A percentile compares a stretch with the other conserved stretches of the same genome.
These are phyloP conservation scores for Nigrograna mackinnonii DNA, from an alignment of 2,329 filamentous ascomycete species.

Conservation along the genomic window DNA sequence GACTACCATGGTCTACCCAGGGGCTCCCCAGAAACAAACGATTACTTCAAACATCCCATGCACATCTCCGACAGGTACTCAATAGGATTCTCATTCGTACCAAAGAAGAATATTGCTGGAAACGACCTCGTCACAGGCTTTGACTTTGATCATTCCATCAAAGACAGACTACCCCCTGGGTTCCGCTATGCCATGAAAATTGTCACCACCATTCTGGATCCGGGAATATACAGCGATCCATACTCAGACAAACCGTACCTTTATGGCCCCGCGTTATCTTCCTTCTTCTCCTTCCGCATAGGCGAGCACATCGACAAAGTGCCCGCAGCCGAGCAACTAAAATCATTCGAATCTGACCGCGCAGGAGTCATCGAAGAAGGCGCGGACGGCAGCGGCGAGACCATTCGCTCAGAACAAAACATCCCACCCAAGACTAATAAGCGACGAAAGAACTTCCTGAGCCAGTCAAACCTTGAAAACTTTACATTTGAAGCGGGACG, in stretches of 20 bases:
- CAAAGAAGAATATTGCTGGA: slow-evolving; percentile 32
- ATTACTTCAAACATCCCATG: slow-evolving; percentile 35
- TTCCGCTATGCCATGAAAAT: slow-evolving; percentile 41
- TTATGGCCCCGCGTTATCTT: slow-evolving; percentile 39
- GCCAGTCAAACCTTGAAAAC: slow-evolving; percentile 32
- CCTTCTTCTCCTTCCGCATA: slow-evolving; percentile 36
- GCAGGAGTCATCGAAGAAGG: slow-evolving; percentile 44
- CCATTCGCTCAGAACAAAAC: slow-evolving; percentile 27
- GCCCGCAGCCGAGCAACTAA: slow-evolving; percentile 25
- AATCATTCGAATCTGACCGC: slow-evolving; percentile 18
- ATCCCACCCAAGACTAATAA: slow-evolving; percentile 47
- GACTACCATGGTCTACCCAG: slow-evolving; percentile 40
- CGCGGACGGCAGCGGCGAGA: slow-evolving; percentile 40
- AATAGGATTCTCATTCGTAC: slow-evolving; percentile 41
- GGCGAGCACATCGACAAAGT: slow-evolving; percentile 25
- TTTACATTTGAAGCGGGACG: slow-evolving; percentile 50
- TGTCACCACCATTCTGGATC: slow-evolving; percentile 38
- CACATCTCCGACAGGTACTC: slow-evolving; percentile 40
- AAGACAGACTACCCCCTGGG: slow-evolving; percentile 40
- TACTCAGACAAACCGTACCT: slow-evolving; percentile 42
- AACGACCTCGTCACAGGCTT: slow-evolving; percentile 38
- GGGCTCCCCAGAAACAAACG: slow-evolving; percentile 24
- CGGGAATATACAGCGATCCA: slow-evolving; percentile 39
- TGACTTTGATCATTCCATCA: slow-evolving; percentile 40
- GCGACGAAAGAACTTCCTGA: slow-evolving; percentile 49